Percentiles rank a stretch among this genome's conserved stretches.
These are phyloP conservation scores for Sarcodon aspratus DNA, from an alignment of 768 basidiomycete genomes.

Conservation along the genomic window DNA sequence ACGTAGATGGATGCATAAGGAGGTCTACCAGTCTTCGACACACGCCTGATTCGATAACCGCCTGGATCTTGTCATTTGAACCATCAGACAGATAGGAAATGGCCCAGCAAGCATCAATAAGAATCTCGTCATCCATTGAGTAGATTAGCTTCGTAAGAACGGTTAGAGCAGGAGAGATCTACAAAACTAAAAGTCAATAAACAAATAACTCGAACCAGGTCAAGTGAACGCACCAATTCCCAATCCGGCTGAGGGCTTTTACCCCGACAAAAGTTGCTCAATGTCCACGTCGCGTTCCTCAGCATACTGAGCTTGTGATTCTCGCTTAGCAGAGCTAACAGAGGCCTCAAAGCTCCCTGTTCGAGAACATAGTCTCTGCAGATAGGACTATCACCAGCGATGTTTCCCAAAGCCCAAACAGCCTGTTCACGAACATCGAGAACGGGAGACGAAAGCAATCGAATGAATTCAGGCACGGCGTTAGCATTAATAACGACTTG, in stretches of 20 bases:
- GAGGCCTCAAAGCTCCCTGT: conserved; percentile 86
- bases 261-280: conserved; percentile 98
- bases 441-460: conserved; percentile 86
- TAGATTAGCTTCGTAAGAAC: conserved; percentile 97
- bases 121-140: conserved; percentile 96
- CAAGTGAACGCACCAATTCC: conserved; percentile 63
- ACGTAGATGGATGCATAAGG: conserved; percentile 88
- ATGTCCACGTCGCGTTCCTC: conserved; percentile 96
- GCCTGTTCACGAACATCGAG: conserved; percentile 98
- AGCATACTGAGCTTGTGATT: conserved; percentile 99
- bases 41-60: conserved; percentile 97
- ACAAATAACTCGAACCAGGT: neutral
- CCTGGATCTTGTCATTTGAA: conserved; percentile 98
- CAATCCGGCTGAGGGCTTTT: conserved; percentile 97
- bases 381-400: conserved; percentile 95
- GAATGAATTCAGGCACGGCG: conserved; percentile 96
- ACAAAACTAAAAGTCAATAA: conserved; percentile 9
- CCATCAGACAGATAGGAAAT: conserved; percentile 99
- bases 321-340: conserved; percentile 83
- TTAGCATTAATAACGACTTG: conserved; percentile 93
- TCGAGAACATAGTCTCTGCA: conserved; percentile 96
- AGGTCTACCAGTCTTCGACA: conserved; percentile 96
- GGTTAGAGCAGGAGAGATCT: conserved; percentile 97
- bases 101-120: conserved; percentile 99
- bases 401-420: conserved; percentile 98